Evolutionary conservation across 106 monocot genomes (phyloP), one percentile per base, ranked within the genome.

Genomic region (Dioscorea dumetorum): DNA sequence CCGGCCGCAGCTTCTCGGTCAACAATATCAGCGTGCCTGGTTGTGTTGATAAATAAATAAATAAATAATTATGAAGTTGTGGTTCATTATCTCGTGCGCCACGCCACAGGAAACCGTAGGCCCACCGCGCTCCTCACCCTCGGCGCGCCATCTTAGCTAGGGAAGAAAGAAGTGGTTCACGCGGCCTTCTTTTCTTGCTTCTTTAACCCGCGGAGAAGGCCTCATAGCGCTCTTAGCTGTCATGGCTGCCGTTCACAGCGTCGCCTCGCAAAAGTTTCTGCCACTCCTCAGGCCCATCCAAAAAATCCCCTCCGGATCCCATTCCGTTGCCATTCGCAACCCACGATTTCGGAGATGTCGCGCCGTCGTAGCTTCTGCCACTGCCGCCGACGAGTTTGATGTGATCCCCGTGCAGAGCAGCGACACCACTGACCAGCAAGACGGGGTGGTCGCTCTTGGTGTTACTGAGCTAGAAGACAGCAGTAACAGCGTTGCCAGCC

Each of bases 391-490:
- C 8, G 79, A 79, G 4, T 49, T 59, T 14, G 73, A 77, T 54
- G 82, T 77, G 22, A 69, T 77, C 52, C 73, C 82, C 31, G 69
- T 73, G 50, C 64, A 65, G 28, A 73, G 69, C 53, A n/a, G n/a
- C 18, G 77, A 77, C 61, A 67, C 74, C 15, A 71, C 61, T 41
- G 75, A 75, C 58, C 75, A 75, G 61, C 80, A 67, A 35, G 70
- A 23, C 22, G 82, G 65, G 13, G 20, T 66, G 17, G 48, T 52
- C 22, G 22, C 14, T 16, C 56, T 17, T 28, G 16, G 22, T 50
- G 66, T 61, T 23, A 21, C 54, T 22, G 56, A 67, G 24, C 50
- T 69, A 57, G 62, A 77, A 4, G 61, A 41, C 18, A 58, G 62
- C 18, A 75, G 68, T 22, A 48, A 33, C 18, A 50, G 72, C 31